phyloP scores from a whole-genome alignment of 176 grass and related monocot species.

The Chrysopogon serrulatus region DNA sequence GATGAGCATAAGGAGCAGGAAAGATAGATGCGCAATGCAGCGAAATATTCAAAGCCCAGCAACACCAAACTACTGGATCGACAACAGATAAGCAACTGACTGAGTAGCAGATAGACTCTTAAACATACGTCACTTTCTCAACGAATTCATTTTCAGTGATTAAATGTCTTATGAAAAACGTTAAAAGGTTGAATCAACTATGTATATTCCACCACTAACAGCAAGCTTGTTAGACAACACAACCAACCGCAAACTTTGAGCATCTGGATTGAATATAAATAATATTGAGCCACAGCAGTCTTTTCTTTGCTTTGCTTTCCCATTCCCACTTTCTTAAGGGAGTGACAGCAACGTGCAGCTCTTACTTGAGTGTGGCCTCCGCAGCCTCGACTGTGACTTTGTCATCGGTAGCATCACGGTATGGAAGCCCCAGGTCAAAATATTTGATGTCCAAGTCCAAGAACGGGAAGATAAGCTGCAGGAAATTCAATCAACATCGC shows the following conservation, averaged over 20 bases:
- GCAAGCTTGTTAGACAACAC: not conserved
- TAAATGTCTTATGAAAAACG: not conserved
- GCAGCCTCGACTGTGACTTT: conserved; percentile 78
- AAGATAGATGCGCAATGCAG: not conserved
- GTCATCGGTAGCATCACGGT: conserved; percentile 78
- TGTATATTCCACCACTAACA: not conserved
- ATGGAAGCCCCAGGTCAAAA: conserved; percentile 78
- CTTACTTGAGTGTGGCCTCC: conserved; percentile 77
- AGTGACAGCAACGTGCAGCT: not conserved
- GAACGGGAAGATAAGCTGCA: conserved; percentile 95
- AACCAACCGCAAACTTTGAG: not conserved
- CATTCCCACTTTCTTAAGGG: not conserved
- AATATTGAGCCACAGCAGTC: not conserved
- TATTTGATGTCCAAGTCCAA: conserved; percentile 95
- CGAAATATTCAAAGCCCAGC: not conserved
- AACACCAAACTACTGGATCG: not conserved
- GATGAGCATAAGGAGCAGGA: not conserved
- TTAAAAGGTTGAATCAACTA: not conserved
- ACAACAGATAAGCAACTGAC: not conserved
- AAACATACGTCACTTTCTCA: not conserved
- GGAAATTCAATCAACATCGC: not conserved
- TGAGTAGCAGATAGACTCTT: not conserved
- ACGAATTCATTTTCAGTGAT: not conserved
- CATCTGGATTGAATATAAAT: not conserved
- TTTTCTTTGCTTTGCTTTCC: not conserved